Percentiles rank a stretch among this genome's conserved stretches.
Evolutionary conservation across 169 alveolate genomes (phyloP).

Genomic region (Cryptosporidium sp.): DNA sequence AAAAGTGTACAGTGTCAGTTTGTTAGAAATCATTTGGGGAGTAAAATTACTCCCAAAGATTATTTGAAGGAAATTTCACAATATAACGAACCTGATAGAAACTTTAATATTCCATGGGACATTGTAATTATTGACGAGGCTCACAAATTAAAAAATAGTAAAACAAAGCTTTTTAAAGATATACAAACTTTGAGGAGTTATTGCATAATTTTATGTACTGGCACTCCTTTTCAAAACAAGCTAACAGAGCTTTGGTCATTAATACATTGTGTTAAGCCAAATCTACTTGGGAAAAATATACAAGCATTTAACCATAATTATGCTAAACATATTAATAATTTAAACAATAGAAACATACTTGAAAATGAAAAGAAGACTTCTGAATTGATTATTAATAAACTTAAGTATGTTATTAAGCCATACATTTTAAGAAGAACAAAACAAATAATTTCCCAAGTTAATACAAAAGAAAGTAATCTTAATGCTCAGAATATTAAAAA

Average conservation of each 20-base stretch:
- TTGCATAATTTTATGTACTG: conserved; percentile 80
- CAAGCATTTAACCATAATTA: conserved; percentile 43
- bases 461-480: background rate
- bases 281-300: conserved; percentile 81
- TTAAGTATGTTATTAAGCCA: conserved; percentile 40
- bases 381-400: conserved; percentile 18
- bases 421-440: conserved; percentile 79
- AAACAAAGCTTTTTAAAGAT: conserved; percentile 78
- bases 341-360: background rate
- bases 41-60: conserved; percentile 7
- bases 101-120: conserved; percentile 80
- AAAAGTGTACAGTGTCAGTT: background rate
- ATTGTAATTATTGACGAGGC: conserved; percentile 85
- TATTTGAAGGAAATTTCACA: conserved; percentile 19
- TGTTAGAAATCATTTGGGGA: conserved; percentile 14
- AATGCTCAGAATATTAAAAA: background rate
- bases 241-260: conserved; percentile 64
- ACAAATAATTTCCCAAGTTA: conserved; percentile 30
- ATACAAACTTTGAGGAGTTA: conserved; percentile 77
- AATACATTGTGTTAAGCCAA: conserved; percentile 72
- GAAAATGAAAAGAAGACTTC: conserved; percentile 47
- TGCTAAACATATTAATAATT: conserved; percentile 11
- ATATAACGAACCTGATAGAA: background rate
- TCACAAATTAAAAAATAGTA: conserved; percentile 81
- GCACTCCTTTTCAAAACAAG: conserved; percentile 68